Evolutionary conservation across 169 alveolate species (phyloP), one percentile per base, ranked within the genome.

Genomic region (Eimeria acervulina): DNA sequence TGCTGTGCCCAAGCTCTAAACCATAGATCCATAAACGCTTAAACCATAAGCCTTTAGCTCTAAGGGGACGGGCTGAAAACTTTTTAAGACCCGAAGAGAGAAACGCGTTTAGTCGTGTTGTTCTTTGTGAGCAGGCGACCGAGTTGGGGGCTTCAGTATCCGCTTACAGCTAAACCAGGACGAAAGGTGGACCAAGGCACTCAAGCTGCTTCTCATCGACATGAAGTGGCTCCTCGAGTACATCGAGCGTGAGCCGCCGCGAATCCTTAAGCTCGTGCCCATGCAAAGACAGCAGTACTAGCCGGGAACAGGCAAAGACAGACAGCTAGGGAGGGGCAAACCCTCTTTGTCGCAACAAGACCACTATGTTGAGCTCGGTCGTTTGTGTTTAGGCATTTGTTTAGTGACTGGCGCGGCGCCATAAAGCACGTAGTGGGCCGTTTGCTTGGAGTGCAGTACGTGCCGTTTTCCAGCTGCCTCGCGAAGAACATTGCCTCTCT

Each of bases 121-220:
- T 19, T 23, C 28, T 15, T 2, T 70, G 66, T 40, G 52, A 28
- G 91, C 95, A 74, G 97, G 96, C 38, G 97, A 96, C 70, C 51
- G 93, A 47, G 90, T 96, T 66, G 97, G 96, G 63, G 97, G 97
- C n/a, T 89, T 96, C 63, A 85, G 96, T 80, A 90, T 96, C 42
- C 88, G 96, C 36, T 80, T 96, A 88, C 97, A 96, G 95, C 78
- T 93, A 74, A 96, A 94, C 47, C 96, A 96, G 68, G 96, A 96
- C 47, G 97, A 96, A 42, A 63, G 96, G 85, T 96, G 97, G 97
- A 96, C 96, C 7, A 88, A 93, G 94, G 97, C 97, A 19, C 85
- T 93, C 51, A 96, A 96, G 95, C 94, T 68, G 59, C 95, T 96
- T 26, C 96, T 96, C 47, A 93, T 91, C 38, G 94, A 96, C 63